Conservation (phyloP, 2,329 filamentous ascomycete genomes). For the Colletotrichum musicola region DNA sequence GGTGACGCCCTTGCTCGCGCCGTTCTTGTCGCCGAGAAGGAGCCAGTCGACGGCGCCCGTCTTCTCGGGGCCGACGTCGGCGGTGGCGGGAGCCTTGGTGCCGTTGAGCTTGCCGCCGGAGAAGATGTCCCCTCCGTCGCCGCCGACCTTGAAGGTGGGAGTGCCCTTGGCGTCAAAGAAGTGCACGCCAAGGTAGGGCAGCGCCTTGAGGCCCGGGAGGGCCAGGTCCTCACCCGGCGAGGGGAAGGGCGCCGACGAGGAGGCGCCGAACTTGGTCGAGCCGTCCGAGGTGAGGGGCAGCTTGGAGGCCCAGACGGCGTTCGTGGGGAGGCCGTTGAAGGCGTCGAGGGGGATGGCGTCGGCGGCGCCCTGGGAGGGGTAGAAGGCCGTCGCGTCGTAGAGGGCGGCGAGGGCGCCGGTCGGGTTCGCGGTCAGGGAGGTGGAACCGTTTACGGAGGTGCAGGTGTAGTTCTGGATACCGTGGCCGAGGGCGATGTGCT, state of each 20-base stretch:
- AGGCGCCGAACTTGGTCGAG: slow-evolving; percentile 54
- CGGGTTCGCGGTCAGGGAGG: slow-evolving; percentile 48
- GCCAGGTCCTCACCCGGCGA: slow-evolving; percentile 53
- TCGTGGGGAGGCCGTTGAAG: slow-evolving; percentile 56
- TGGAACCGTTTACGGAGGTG: slow-evolving; percentile 43
- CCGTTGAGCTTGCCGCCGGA: slow-evolving; percentile 62
- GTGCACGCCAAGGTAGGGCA: slow-evolving; percentile 72
- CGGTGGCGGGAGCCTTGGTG: slow-evolving; percentile 64
- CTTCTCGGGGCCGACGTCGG: slow-evolving; percentile 59
- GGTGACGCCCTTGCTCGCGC: slow-evolving; percentile 52
- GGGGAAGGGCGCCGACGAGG: slow-evolving; percentile 60
- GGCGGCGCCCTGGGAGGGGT: slow-evolving; percentile 55
- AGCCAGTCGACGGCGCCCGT: slow-evolving; percentile 70
- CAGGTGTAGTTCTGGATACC: slow-evolving; percentile 80
- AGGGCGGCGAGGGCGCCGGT: slow-evolving; percentile 70
- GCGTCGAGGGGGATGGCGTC: slow-evolving; percentile 51
- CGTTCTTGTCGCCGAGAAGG: slow-evolving; percentile 56
- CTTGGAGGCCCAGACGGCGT: slow-evolving; percentile 54
- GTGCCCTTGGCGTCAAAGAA: slow-evolving; percentile 69
- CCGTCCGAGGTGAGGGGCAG: slow-evolving; percentile 63
- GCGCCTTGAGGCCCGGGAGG: slow-evolving; percentile 47
- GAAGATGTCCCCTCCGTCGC: slow-evolving; percentile 52
- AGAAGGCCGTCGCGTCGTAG: slow-evolving; percentile 68
- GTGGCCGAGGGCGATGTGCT: slow-evolving; percentile 71
- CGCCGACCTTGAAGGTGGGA: slow-evolving; percentile 71